Evolutionary conservation across 2,329 filamentous ascomycete species (phyloP).

Genomic region (Fusarium lyarnte): DNA sequence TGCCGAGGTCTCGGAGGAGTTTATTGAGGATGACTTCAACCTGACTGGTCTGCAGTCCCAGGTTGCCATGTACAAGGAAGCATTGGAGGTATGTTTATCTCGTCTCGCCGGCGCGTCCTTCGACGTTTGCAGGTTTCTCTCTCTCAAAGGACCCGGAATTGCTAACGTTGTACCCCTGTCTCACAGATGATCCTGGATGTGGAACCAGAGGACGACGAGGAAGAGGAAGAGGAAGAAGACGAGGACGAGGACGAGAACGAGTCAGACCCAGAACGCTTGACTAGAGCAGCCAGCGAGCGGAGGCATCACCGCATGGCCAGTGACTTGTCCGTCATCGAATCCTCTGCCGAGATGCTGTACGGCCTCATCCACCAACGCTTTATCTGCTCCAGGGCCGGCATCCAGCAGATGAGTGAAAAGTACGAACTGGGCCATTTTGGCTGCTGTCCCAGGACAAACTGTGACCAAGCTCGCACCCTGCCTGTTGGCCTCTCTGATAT

Average conservation of each 20-base stretch:
- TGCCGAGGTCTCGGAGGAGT: constrained; percentile 97
- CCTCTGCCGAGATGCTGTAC: constrained; percentile 97
- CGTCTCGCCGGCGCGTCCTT: background rate
- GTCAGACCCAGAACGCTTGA: constrained; percentile 66
- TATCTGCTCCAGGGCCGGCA: constrained; percentile 94
- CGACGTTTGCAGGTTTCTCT: background rate
- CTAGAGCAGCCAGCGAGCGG: constrained; percentile 67
- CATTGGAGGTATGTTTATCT: constrained; percentile 73
- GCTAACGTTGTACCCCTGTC: constrained; percentile 12
- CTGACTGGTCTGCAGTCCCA: constrained; percentile 93
- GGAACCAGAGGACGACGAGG: constrained; percentile 93
- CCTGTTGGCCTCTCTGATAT: constrained; percentile 95
- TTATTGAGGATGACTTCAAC: constrained; percentile 99
- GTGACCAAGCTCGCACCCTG: constrained; percentile 87
- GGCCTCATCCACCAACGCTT: constrained; percentile 98
- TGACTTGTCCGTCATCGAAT: constrained; percentile 95
- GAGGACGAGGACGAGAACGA: constrained; percentile 79
- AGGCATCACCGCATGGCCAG: constrained; percentile 87
- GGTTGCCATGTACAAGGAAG: constrained; percentile 99
- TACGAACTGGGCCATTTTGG: constrained; percentile 98
- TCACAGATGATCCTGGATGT: constrained; percentile 95
- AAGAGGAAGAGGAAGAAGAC: constrained; percentile 85
- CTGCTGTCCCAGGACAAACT: constrained; percentile 92
- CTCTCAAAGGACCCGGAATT: background rate
- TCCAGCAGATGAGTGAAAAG: constrained; percentile 99